Evolutionary conservation across 2,329 filamentous ascomycete genomes (phyloP), one percentile per base, ranked within the genome.

Genomic region (Aureobasidium mangrovei): DNA sequence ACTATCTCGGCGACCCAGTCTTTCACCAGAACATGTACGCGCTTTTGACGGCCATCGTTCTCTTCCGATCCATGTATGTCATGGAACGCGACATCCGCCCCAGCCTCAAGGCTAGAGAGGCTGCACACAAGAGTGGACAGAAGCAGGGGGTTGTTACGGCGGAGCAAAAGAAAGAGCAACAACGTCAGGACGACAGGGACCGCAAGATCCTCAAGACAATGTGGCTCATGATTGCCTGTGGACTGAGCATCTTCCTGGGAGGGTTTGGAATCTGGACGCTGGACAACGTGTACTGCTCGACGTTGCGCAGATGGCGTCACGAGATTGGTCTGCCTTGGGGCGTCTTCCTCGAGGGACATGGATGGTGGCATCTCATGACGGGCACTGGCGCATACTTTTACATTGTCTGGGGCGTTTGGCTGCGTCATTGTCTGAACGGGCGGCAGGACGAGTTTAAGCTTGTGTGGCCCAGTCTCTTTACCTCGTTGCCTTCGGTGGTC

Each of bases 11-110:
- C 65, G 84, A 94, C 60, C 88, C 89, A 0, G 74, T 81, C 1
- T 94, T 94, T 68, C 89, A 94, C 70, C 88, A 94, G 66, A 83
- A 82, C 57, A 85, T 84, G 4, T 94, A 90, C 62, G 86, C 83
- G 1, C 65, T 85, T 3, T 72, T 94, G 41, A 93, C 88, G 0
- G 77, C 77, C 4, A 74, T 83, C 40, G 81, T 91, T 26, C 76
- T 93, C 27, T 73, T 86, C 52, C 82, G 86, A 33, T 85, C 83
- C 62, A 84, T 91, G 74, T 88, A 82, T 65, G 81, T 87, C 28
- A 91, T 91, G 85, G 84, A 88, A 61, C 69, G 77, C 48, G 80
- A 77, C 33, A 72, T 87, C 38, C 76, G 83, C 8, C 83, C 83
- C 6, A 76, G 72, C 4, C 74, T 78, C 53, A 65, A 75, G 2